Evolutionary conservation across 331 rosid species (phyloP), one percentile per base, ranked within the genome.

Genomic region (Rosa hybrid): DNA sequence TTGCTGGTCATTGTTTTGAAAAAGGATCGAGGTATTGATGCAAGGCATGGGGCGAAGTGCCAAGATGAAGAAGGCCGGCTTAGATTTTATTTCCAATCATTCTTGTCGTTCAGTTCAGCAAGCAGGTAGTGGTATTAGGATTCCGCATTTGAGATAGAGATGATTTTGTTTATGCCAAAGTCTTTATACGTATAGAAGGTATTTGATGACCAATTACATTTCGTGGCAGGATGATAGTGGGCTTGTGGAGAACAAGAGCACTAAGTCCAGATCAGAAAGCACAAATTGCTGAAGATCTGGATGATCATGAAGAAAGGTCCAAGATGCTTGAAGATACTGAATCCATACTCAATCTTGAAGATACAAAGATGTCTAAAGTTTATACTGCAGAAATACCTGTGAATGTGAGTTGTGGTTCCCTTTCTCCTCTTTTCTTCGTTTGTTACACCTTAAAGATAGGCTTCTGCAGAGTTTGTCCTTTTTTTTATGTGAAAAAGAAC

Each of bases 31-130:
- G 97, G 97, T 12, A 64, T 88, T 42, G 98, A 95, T 75, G 97
- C 97, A 49, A 88, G 90, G 74, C 97, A 90, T 8, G 92, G 93
- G 34, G 98, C 99, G 3, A 95, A 87, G 89, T 71, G 80, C 74
- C 96, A 84, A 86, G 99, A 95, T 63, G 98, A 93, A 77, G 90
- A 95, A 79, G 99, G 98, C 79, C 90, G 98, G 76, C 93, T 95
- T 27, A 88, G 84, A 86, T 95, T 91, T 81, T 90, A 89, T 87
- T 89, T 95, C 74, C 98, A 94, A 21, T 95, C 98, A 57, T 95
- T 95, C 84, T 91, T 81, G 59, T 88, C 96, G 4, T 95, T 89
- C 81, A 76, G 83, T 84, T 84, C 76, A 72, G 98, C 96, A 71
- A 80, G 86, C 87, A 93, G 98, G 98, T 92, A 85, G 72, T 83